Base-by-base conservation (phyloP, 768 basidiomycete species). In the Boletus patriciae region DNA sequence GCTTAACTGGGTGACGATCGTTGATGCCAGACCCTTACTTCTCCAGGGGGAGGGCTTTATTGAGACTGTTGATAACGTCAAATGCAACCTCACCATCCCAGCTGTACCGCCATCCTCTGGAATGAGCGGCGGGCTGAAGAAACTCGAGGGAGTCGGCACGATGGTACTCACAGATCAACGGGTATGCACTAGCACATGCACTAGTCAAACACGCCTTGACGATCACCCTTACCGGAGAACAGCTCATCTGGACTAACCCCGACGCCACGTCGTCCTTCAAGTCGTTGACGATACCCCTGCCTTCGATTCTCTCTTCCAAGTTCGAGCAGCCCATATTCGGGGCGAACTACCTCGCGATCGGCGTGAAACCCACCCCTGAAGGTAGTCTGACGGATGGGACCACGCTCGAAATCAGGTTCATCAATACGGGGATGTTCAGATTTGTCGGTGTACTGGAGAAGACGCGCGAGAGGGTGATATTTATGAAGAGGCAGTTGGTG, bases 271-370 rank as follows among this genome's bases (percentile, higher is more conserved):
- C 74, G 23, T 58, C 71, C 34, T 72, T 83, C 60, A 71, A 76
- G 13, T 77, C 80, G 18, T 62, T 83, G 46, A 76, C 78, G 12
- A 66, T 92, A 34, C 90, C 87, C 6, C 76, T 90, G 7, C 78
- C 76, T 34, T 76, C 86, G 0, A 82, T 92, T 57, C 72, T 90
- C 13, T 81, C 83, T 10, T 87, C 88, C 21, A 80, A 78, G 61
- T 92, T 88, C 66, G 84, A 90, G 61, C 90, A 92, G 67, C 91
- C 91, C 5, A 79, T 83, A 10, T 85, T 92, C 53, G 81, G 80
- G 45, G 70, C 80, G 11, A 92, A 92, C 70, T 88, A 82, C 61
- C 76, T 92, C 47, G 67, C 74, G 1, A 77, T 92, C 61, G 82
- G 86, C 46, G 74, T 92, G 65, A 83, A 79, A 62, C 89, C 91